Evolutionary conservation across 163 green algal species (phyloP).

Genomic region (Chlamydomonas reinhardtii): DNA sequence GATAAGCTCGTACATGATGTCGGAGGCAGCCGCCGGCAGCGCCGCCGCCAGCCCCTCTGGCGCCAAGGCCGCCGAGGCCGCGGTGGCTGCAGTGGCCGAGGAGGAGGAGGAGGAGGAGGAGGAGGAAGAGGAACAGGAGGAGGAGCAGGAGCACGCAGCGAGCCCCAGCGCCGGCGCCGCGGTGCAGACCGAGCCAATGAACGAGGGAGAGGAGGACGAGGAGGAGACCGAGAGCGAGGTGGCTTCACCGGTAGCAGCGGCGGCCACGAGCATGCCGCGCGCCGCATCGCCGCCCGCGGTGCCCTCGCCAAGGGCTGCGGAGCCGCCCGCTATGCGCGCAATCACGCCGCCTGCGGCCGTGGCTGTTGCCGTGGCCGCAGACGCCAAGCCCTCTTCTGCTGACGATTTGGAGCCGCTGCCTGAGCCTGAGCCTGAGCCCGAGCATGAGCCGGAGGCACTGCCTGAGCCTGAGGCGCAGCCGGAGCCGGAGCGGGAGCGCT

Average conservation of each 20-base stretch:
- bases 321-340: neutral
- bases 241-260: neutral
- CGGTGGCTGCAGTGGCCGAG: neutral
- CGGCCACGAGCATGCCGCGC: neutral
- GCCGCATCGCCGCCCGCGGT: conserved; percentile 16
- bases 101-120: neutral
- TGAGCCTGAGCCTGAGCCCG: neutral
- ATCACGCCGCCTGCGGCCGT: conserved; percentile 10
- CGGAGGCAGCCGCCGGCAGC: neutral
- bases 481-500: neutral
- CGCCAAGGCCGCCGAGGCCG: neutral
- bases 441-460: neutral
- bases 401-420: neutral
- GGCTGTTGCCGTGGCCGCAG: neutral
- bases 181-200: neutral
- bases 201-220: neutral
- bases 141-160: neutral
- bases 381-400: neutral
- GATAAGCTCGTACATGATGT: neutral
- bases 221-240: neutral
- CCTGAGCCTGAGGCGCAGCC: neutral
- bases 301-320: neutral
- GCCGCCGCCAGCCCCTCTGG: neutral
- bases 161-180: neutral
- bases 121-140: neutral